Percentiles rank a stretch among this genome's conserved stretches.
Conservation (phyloP, 768 basidiomycete species). For the Trametes maxima region DNA sequence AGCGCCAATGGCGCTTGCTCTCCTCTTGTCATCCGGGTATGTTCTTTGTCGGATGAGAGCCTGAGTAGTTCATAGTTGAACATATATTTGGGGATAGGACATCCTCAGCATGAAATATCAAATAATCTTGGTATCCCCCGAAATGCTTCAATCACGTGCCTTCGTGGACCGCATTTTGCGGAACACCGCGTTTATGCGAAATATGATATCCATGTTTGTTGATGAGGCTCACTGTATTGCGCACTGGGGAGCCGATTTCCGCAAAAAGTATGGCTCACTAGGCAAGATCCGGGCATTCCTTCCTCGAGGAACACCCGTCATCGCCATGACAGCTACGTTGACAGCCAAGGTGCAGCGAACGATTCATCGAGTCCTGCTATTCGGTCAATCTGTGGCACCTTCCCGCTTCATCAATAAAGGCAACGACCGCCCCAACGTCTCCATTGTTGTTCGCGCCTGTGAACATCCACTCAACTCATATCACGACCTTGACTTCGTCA, state of each 20-base stretch:
- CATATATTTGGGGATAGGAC: too few species aligned
- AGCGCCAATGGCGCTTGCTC: slow-evolving; percentile 36
- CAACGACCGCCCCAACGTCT: slow-evolving; percentile 32
- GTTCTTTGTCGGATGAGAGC: not conserved
- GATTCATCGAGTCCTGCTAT: slow-evolving; percentile 22
- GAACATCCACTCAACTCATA: slow-evolving; percentile 28
- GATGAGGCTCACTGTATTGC: slow-evolving; percentile 37
- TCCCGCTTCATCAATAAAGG: slow-evolving; percentile 24
- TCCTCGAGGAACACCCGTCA: slow-evolving; percentile 24
- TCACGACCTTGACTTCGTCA: slow-evolving; percentile 31
- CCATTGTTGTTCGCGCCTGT: slow-evolving; percentile 29
- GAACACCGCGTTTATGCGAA: slow-evolving; percentile 21
- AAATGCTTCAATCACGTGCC: slow-evolving; percentile 32
- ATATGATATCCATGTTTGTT: slow-evolving; percentile 30
- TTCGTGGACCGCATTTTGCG: slow-evolving; percentile 31
- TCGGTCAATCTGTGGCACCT: not conserved
- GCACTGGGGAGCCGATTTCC: slow-evolving; percentile 35
- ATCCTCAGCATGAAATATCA: slow-evolving; percentile 26
- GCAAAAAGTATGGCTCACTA: slow-evolving; percentile 30
- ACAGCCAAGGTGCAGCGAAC: slow-evolving; percentile 20
- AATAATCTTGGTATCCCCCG: slow-evolving; percentile 33
- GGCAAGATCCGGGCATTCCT: slow-evolving; percentile 31
- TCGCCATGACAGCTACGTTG: slow-evolving; percentile 28
- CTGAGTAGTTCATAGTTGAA: too few species aligned
- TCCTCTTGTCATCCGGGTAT: slow-evolving; percentile 30